Evolutionary conservation across 805 yeast species (phyloP), one percentile per base, ranked within the genome.

Genomic region (Gaillardinia entomophila): DNA sequence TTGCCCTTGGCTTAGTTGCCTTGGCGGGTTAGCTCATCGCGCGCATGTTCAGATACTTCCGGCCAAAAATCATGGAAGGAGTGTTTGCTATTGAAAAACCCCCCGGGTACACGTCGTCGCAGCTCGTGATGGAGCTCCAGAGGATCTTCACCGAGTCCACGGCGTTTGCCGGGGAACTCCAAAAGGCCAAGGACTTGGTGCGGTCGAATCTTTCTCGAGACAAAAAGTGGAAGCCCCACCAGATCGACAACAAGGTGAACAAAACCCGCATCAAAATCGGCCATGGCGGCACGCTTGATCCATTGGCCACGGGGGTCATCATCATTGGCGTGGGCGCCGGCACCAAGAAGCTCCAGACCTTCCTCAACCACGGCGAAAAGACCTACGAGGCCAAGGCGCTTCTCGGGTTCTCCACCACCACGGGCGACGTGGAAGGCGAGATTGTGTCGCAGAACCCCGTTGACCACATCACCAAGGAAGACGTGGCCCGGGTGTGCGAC

Each of bases 211-310:
- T 68, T 12, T 51, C 60, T 20, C 55, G 54, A 26, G 62, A 62
- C 49, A 57, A 55, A 30, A 52, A 55, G 34, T 58, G 65, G 51
- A 65, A 73, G 35, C 57, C 66, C 32, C 66, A 62, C 34, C 67
- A 76, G 24, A 69, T 75, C 27, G 68, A 72, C 37, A 70, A 74
- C 33, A 73, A 74, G 36, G 64, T 73, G 18, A 61, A 70, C 16
- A 66, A 67, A 20, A 62, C 73, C 3, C 79, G 79, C 46, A 78
- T 89, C 22, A 92, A 92, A 50, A 82, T 90, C 68, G 99, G 99
- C 1, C 99, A 92, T 56, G 99, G 98, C 13, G 99, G 99, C 7
- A 92, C 99, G 0, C 65, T 92, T 24, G 99, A 92, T 50, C 97
- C 97, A 0, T 60, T 85, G 27, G 99, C 99, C 0, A 79, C 88